Percentiles rank a stretch among this genome's conserved stretches.
phyloP scores from a whole-genome alignment of 345 rosid species.

The Cardiospermum halicacabum region DNA sequence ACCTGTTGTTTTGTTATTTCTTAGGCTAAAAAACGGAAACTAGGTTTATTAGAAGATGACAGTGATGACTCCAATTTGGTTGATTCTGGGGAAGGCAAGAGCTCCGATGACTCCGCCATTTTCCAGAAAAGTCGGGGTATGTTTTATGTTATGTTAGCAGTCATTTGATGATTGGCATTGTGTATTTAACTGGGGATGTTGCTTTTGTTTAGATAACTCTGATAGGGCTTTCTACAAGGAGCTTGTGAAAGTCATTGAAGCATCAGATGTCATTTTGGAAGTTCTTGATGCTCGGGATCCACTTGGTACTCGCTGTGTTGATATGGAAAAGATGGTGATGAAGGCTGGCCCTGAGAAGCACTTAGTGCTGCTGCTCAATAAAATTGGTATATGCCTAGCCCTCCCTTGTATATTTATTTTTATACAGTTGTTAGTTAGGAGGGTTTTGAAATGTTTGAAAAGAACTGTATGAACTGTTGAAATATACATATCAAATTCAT shows the following conservation, averaged over 20 bases:
- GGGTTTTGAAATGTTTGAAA: not conserved
- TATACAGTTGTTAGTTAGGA: too few species aligned
- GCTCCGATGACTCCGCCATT: constrained; percentile 16
- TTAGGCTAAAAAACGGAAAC: constrained; percentile 73
- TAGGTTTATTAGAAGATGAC: constrained; percentile 59
- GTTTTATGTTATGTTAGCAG: not conserved
- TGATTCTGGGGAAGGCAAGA: constrained; percentile 24
- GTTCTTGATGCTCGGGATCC: constrained; percentile 97
- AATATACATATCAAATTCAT: too few species aligned
- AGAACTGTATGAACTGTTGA: too few species aligned
- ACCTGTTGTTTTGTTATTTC: not conserved
- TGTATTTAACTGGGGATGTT: constrained; percentile 4
- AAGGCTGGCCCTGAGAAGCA: constrained; percentile 74
- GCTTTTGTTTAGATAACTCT: constrained; percentile 55
- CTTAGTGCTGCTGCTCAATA: constrained; percentile 79
- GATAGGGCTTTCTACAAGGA: constrained; percentile 96
- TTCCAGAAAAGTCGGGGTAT: constrained; percentile 53
- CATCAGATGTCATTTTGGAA: constrained; percentile 91
- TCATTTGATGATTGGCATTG: not conserved
- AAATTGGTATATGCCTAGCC: constrained; percentile 52
- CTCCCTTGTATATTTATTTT: too few species aligned
- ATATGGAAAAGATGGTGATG: constrained; percentile 93
- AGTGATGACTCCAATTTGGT: constrained; percentile 25
- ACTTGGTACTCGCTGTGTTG: constrained; percentile 83
- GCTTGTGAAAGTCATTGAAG: constrained; percentile 83